Evolutionary conservation across 257 asterid genomes (phyloP), one percentile per base, ranked within the genome.

Genomic region (Euphrasia confusa): DNA sequence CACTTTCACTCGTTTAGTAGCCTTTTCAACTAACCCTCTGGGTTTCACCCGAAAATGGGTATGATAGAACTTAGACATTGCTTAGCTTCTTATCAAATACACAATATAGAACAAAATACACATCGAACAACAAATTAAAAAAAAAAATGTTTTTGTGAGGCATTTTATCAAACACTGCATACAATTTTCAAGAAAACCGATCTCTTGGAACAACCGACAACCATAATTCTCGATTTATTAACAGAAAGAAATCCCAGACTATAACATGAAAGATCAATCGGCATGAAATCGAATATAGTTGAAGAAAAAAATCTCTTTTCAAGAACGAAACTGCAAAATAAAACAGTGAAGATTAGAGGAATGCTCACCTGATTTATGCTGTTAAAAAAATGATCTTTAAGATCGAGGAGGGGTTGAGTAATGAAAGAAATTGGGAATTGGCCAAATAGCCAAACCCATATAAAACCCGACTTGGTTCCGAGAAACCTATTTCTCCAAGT

Each of bases 111-210:
- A 44, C 28, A 53, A 53, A 0, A 53, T 11, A 44, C 4, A 53
- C 33, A 30, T 5, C 33, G 5, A 30, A 30, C 33, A 17, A 17
- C 1, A 21, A 52, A 52, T 0, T 21, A 0, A 21, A 3, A 8
- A 2, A 21, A 53, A 21, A 14, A 13, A 24, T 7, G n/a, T 40
- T 45, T 10, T n/a, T n/a, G 1, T 14, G 33, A 54, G 44, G 69
- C 74, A 63, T 39, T 70, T 62, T 54, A 17, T 63, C 60, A n/a
- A 70, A 70, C 74, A 55, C 30, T 11, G 10, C 24, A 24, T 4
- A 21, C 10, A 15, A 40, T 37, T 53, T 53, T 45, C 50, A 15
- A 32, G 12, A 14, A 58, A 67, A 27, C 65, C 1, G 40, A 10
- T 5, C 10, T 0, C 42, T 17, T 13, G 8, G 10, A 10, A 58